Evolutionary conservation across 352 stramenopile species (phyloP).

Genomic region (Phytophthora sansomeana): DNA sequence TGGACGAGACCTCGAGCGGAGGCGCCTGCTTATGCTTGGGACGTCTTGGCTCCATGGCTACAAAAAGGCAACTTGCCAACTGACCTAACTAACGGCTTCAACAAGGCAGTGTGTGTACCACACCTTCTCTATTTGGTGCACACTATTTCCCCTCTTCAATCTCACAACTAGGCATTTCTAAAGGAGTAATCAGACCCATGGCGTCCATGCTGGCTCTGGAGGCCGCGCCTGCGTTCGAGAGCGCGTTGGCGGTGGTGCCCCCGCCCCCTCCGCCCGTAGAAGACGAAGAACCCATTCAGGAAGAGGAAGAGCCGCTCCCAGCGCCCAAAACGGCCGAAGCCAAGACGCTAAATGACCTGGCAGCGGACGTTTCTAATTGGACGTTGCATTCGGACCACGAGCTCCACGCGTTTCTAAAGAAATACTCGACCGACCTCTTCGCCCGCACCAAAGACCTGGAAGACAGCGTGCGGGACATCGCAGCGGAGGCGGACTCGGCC

Average conservation of each 20-base stretch:
- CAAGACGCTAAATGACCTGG: conserved; percentile 42
- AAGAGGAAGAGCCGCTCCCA: background rate
- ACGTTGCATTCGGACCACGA: conserved; percentile 82
- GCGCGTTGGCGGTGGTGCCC: conserved; percentile 29
- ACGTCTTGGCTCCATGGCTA: conserved; percentile 62
- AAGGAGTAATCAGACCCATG: conserved; percentile 41
- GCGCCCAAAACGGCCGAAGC: conserved; percentile 20
- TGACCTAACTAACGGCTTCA: background rate
- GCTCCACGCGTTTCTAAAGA: conserved; percentile 72
- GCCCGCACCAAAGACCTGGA: conserved; percentile 77
- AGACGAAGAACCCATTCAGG: background rate
- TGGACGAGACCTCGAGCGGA: conserved; percentile 49
- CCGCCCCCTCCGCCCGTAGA: conserved; percentile 26
- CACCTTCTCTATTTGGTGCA: background rate
- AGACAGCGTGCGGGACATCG: conserved; percentile 73
- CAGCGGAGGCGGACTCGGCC: conserved; percentile 67
- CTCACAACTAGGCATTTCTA: conserved; percentile 3
- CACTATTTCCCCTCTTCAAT: conserved; percentile 20
- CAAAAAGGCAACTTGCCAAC: conserved; percentile 8
- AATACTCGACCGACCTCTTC: conserved; percentile 75
- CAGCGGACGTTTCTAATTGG: conserved; percentile 56
- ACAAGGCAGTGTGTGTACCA: background rate
- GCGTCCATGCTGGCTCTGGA: conserved; percentile 44
- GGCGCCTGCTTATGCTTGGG: conserved; percentile 75
- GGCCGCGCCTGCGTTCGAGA: conserved; percentile 21